Base-by-base conservation (phyloP, 805 yeast genomes). In the Cyberlindnera euphorbiae region DNA sequence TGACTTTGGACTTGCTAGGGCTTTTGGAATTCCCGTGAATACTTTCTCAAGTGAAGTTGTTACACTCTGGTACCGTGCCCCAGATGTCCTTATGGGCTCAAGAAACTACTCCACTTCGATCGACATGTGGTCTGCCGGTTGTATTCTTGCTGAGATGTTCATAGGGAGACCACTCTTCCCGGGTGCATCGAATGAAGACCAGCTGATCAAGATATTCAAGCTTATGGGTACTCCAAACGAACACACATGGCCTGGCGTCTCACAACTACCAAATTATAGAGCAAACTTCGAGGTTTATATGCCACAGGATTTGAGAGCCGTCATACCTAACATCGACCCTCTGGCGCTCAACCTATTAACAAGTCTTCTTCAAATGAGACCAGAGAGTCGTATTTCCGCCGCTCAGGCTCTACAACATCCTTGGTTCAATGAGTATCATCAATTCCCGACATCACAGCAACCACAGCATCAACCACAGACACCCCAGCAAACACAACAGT, bases 71-170 rank as follows among this genome's bases (percentile, higher is more conserved):
- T 90, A 90, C 62, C 75, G 98, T 46, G 96, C 97, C 0, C 98
- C 98, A 0, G 98, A 90, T 58, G 97, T 93, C 21, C 67, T 93
- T 35, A 71, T 93, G 55, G 98, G 98, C 3, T 87, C 96, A 3
- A 77, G 96, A 50, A 90, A 94, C 38, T 93, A 93, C 62, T 84
- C 96, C 30, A 93, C 98, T 0, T 89, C 96, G 8, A 94, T 93
- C 42, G 98, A 93, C 58, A 86, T 93, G 65, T 93, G 98, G 98
- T 87, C 96, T 13, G 94, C 96, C 12, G 98, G 98, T 12, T 93
- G 98, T 63, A 93, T 93, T 36, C 75, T 93, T 59, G 97, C 97
- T 3, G 98, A 93, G 57, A 90, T 93, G 97, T 82, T 93, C 55
- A 85, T 96, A n/a, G 96, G 98, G 22, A 82, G 90, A 53, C 97